Base-by-base conservation (phyloP, 148 eudicot genomes). In the Mesembryanthemum crystallinum region DNA sequence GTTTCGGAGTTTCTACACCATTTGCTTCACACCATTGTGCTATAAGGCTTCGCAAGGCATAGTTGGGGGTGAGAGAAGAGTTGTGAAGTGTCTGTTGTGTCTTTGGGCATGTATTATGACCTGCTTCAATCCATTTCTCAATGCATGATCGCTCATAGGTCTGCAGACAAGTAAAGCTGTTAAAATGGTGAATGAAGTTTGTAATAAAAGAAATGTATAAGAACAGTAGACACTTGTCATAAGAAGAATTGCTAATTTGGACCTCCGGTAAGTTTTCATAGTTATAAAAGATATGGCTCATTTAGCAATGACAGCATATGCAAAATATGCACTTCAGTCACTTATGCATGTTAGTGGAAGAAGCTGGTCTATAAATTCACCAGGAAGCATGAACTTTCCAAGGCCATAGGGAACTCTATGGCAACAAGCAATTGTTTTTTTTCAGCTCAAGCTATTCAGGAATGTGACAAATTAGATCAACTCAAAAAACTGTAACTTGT, bases 11-110 rank as follows among this genome's bases (percentile, higher is more conserved):
- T 71, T 90, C 97, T 8, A 94, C 63, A 39, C 95, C 93, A 64
- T 94, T 90, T 73, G 91, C 87, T 72, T 92, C 97, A 63, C 97
- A 91, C 97, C 97, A 94, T 45, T 90, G 98, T 28, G 90, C 89
- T 74, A 94, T 94, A 49, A 94, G 92, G 84, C 98, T 94, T 58
- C 96, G 90, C 33, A 91, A 79, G 27, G 89, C 98, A 43, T 94
- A 94, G 75, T 94, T 94, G 66, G 97, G 95, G 30, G 97, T 94
- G 39, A 94, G 90, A 66, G 86, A 69, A 52, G 83, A 80, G 86
- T 78, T 89, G 9, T 83, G 85, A 20, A 94, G 92, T 1, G 87
- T 72, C 73, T 94, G 95, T 73, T 94, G 98, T 0, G 98, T 91
- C 86, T 94, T 91, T 37, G 98, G 97, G 82, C 98, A 94, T 54